Evolutionary conservation across 345 rosid species (phyloP).

Genomic region (Gossypium mustelinum): DNA sequence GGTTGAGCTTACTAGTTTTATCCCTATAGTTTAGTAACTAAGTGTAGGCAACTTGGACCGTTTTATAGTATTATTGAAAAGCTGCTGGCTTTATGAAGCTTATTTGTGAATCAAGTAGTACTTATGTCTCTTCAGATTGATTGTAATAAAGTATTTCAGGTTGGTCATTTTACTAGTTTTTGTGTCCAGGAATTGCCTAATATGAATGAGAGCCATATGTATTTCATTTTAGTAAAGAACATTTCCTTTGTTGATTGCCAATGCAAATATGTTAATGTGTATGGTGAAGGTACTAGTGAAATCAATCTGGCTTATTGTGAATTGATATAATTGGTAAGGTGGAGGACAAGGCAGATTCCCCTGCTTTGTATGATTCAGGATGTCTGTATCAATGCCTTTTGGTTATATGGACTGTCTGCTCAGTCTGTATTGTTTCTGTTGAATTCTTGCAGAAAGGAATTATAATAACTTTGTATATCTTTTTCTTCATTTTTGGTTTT

Average conservation of each 20-base stretch:
- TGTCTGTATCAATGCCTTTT: background rate
- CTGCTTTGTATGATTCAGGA: background rate
- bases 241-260: background rate
- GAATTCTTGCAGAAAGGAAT: constrained; percentile 2
- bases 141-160: background rate
- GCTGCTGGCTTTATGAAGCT: background rate
- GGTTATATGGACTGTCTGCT: background rate
- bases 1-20: too few relatives aligned
- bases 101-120: background rate
- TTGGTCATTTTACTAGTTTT: background rate
- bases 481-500: background rate
- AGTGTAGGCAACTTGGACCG: background rate
- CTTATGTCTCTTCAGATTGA: background rate
- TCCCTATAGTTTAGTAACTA: background rate
- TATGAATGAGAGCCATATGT: background rate
- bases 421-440: background rate
- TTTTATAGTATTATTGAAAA: background rate
- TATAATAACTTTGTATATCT: background rate
- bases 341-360: background rate
- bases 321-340: background rate
- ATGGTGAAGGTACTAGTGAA: background rate
- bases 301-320: background rate
- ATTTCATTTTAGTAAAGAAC: background rate
- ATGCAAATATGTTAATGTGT: background rate
- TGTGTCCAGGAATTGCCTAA: background rate